Conservation (phyloP, 1,284 basidiomycete species). For the Peniophora sp. region DNA sequence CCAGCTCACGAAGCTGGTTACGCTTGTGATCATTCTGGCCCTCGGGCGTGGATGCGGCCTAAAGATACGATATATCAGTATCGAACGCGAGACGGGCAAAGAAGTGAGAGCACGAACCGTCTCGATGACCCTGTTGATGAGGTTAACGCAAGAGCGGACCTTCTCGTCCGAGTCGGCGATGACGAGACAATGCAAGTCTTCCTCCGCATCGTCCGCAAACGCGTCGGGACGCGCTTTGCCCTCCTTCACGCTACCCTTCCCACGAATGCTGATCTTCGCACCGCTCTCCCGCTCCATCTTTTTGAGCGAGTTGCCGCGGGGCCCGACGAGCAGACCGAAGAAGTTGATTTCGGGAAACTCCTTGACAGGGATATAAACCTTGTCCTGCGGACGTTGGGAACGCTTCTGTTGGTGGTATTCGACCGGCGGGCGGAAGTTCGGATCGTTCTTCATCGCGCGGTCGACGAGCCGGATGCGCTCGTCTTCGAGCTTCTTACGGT, state of each 20-base stretch:
- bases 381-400: slow-evolving; percentile 87
- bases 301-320: slow-evolving; percentile 97
- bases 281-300: slow-evolving; percentile 98
- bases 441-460: slow-evolving; percentile 94
- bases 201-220: slow-evolving; percentile 93
- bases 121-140: slow-evolving; percentile 98
- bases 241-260: slow-evolving; percentile 98
- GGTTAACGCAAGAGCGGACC: slow-evolving; percentile 82
- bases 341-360: slow-evolving; percentile 99
- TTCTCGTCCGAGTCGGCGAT: slow-evolving; percentile 91
- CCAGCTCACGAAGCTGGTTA: slow-evolving; percentile 96
- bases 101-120: slow-evolving; percentile 54
- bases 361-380: slow-evolving; percentile 98
- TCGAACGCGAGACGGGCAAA: not conserved
- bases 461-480: slow-evolving; percentile 93
- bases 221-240: slow-evolving; percentile 93
- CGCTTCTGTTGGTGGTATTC: slow-evolving; percentile 94
- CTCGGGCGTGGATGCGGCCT: slow-evolving; percentile 98
- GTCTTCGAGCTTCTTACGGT: slow-evolving; percentile 96
- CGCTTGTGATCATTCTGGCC: slow-evolving; percentile 99
- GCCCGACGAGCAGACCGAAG: slow-evolving; percentile 96
- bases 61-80: slow-evolving; percentile 9
- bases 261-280: slow-evolving; percentile 97
- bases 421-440: slow-evolving; percentile 92
- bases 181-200: slow-evolving; percentile 97